Base-by-base conservation (phyloP, 495 filamentous ascomycete genomes). In the Penicillium soppii region DNA sequence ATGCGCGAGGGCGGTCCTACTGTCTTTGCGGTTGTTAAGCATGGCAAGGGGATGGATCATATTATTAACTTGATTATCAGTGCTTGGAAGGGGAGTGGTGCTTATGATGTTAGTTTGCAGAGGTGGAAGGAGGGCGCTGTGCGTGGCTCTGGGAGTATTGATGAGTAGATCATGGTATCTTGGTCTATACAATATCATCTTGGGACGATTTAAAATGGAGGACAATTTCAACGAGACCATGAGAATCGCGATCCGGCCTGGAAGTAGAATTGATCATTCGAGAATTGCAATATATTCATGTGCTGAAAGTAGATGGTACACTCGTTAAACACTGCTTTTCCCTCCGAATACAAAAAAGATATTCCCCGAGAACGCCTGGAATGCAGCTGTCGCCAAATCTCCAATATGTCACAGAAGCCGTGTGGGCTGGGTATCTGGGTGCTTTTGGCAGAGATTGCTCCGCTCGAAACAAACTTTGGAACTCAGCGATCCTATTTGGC, bases 11-110 rank as follows among this genome's bases (percentile, higher is more conserved):
- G 91, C 7, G 94, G 94, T 0, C 94, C 94, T 23, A 96, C 91
- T n/a, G 85, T 98, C 22, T 97, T 97, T 66, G 94, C 92, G 20
- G 86, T 92, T 75, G 94, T 98, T 1, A 97, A 97, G 85, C 82
- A 95, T 71, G 89, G 86, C 12, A 86, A 87, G 54, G 88, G 83
- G 1, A 79, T 97, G 9, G 78, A 90, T 39, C 81, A 89, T 71
- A 96, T 98, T 66, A 84, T 96, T 13, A 83, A 86, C 25, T 72
- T 97, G 74, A 88, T 98, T 43, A 36, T 95, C 54, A 95, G 90
- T 66, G 92, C 94, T 26, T 98, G 92, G 92, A 92, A 82, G 76
- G 83, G 80, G 7, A 90, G 86, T 62, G 92, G 92, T 25, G 92
- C 92, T 52, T 76, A 77, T 62, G 79, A 83, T 54, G 59, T 70